Percentiles rank a stretch among this genome's conserved stretches.
phyloP scores from a whole-genome alignment of 495 filamentous ascomycete species.

The Penicillium salamii region DNA sequence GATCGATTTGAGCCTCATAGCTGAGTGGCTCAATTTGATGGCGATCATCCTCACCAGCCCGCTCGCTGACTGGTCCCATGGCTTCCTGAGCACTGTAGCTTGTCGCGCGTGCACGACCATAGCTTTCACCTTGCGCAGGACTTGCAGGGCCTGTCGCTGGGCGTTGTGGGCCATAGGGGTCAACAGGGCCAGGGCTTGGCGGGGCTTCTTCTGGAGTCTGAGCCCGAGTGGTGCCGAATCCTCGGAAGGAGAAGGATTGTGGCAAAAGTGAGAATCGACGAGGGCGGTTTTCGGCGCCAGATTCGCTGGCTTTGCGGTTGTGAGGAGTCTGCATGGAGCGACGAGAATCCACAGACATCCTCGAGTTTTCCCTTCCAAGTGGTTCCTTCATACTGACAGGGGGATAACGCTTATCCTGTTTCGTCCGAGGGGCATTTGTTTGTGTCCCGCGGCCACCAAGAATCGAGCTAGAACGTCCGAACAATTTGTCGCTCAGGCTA shows the following conservation, averaged over 20 bases:
- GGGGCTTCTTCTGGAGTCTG: constrained; percentile 40
- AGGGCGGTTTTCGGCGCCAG: constrained; percentile 70
- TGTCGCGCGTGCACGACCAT: constrained; percentile 29
- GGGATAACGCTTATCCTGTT: constrained; percentile 56
- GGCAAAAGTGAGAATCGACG: constrained; percentile 78
- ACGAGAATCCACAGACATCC: constrained; percentile 77
- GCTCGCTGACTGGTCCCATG: constrained; percentile 30
- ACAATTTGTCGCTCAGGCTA: constrained; percentile 71
- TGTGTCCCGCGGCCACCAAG: constrained; percentile 60
- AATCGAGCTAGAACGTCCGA: constrained; percentile 75
- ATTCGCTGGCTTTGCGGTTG: constrained; percentile 78
- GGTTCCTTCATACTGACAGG: constrained; percentile 75
- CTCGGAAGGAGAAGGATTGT: constrained; percentile 64
- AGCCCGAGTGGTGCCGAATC: constrained; percentile 44
- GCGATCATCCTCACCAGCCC: constrained; percentile 30
- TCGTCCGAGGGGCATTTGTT: constrained; percentile 30
- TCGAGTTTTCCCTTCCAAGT: constrained; percentile 52
- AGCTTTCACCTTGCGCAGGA: background rate
- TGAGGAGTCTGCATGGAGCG: constrained; percentile 74
- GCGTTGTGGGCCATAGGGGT: constrained; percentile 26
- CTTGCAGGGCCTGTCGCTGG: constrained; percentile 33
- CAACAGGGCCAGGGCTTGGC: constrained; percentile 26
- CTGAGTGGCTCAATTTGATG: constrained; percentile 30
- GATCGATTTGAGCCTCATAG: constrained; percentile 45
- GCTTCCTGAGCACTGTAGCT: constrained; percentile 39